Evolutionary conservation across 805 yeast species (phyloP).

Genomic region (Nematodospora valgi): DNA sequence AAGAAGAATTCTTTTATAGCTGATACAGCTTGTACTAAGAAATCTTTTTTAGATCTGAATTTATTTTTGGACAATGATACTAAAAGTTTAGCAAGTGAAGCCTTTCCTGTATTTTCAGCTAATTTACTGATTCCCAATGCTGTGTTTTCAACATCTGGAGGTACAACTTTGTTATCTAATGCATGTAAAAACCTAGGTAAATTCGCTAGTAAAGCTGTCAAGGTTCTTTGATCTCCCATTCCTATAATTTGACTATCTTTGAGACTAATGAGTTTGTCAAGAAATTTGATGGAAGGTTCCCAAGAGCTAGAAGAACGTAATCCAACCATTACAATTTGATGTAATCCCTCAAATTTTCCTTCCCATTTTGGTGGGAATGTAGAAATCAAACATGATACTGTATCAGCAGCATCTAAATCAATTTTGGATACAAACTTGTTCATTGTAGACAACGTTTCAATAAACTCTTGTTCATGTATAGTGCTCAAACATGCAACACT

Average conservation of each 20-base stretch:
- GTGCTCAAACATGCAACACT: slow-evolving; percentile 88
- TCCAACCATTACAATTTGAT: slow-evolving; percentile 75
- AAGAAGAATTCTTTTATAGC: slow-evolving; percentile 68
- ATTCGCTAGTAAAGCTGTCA: slow-evolving; percentile 72
- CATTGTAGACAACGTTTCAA: slow-evolving; percentile 79
- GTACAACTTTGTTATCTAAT: slow-evolving; percentile 49
- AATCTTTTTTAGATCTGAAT: slow-evolving; percentile 89
- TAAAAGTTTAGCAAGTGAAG: slow-evolving; percentile 65
- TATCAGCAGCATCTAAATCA: slow-evolving; percentile 79
- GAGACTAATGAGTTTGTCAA: slow-evolving; percentile 66
- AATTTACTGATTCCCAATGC: slow-evolving; percentile 47
- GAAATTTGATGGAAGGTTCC: slow-evolving; percentile 68
- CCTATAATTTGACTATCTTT: slow-evolving; percentile 77
- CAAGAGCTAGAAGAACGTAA: slow-evolving; percentile 76
- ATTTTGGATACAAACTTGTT: slow-evolving; percentile 82
- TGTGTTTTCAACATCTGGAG: slow-evolving; percentile 47
- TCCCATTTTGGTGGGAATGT: slow-evolving; percentile 97
- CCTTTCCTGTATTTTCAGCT: slow-evolving; percentile 55
- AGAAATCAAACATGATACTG: slow-evolving; percentile 75
- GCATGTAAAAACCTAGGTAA: slow-evolving; percentile 85
- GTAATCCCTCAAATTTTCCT: slow-evolving; percentile 87
- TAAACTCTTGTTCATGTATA: slow-evolving; percentile 87
- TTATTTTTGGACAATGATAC: slow-evolving; percentile 72
- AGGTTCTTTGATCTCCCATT: slow-evolving; percentile 60
- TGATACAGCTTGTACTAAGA: slow-evolving; percentile 73